Evolutionary conservation across 805 yeast species (phyloP), one percentile per base, ranked within the genome.

Genomic region (Starmerella apicola): DNA sequence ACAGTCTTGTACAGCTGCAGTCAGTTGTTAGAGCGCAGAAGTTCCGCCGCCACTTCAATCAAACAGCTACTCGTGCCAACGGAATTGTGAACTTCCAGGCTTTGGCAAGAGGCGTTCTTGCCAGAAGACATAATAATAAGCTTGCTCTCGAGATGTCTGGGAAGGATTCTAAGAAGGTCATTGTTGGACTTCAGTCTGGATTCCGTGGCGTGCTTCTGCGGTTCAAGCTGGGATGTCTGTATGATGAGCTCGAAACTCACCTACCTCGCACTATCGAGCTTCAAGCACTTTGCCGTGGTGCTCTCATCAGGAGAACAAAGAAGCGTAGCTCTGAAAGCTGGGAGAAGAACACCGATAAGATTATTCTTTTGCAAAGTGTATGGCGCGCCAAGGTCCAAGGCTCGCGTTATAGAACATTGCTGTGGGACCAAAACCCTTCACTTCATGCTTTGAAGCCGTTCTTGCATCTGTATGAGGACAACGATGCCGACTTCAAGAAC

Each of bases 401-500:
- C 10, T 67, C 65, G 25, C 91, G 94, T 1, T 91, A 83, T 59
- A 71, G 70, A 43, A 72, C 81, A 2, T 63, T 91, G 41, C 72
- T 82, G 36, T 69, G 72, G 8, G 75, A 72, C 57, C 71, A 69
- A 28, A 78, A 81, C 51, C 96, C 97, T 0, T 81, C 93, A 0
- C 60, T 91, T 36, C 62, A 76, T 24, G 81, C 83, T 0, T 77
- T 91, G 19, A 71, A 76, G 50, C 76, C 74, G 42, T 91, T 85
- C 59, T 81, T 86, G 3, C 72, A 74, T 49, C 60, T 91, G 31
- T 60, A 91, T 33, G 78, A 80, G 42, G 84, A 77, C 46, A 75
- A 72, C 44, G 82, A 78, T 38, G 65, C 68, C 12, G 94, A 83
- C 52, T 77, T 77, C 54, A 81, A 76, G 37, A 78, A 80, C 44